A percentile compares a stretch with the other conserved stretches of the same genome.
Evolutionary conservation across 352 stramenopile genomes (phyloP).

Genomic region (Thalassiosira exigua): DNA sequence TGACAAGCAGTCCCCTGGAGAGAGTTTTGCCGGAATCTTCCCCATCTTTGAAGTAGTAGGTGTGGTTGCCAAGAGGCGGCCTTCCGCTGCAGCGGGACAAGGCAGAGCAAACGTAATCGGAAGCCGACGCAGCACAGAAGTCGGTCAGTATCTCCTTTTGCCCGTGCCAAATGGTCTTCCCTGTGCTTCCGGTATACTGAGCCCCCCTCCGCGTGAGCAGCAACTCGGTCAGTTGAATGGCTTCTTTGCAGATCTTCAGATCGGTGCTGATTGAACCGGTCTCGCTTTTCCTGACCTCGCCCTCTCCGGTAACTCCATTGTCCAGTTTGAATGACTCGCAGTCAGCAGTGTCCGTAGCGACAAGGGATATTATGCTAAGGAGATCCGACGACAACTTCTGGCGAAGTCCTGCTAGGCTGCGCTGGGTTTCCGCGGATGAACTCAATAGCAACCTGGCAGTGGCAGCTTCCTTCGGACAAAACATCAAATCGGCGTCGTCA

Average conservation of each 20-base stretch:
- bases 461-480: slow-evolving; percentile 79
- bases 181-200: slow-evolving; percentile 62
- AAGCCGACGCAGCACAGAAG: slow-evolving; percentile 61
- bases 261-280: slow-evolving; percentile 62
- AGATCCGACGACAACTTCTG: slow-evolving; percentile 63
- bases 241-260: slow-evolving; percentile 82
- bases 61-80: slow-evolving; percentile 6
- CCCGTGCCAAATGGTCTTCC: slow-evolving; percentile 76
- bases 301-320: slow-evolving; percentile 10
- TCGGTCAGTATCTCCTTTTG: slow-evolving; percentile 81
- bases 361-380: slow-evolving; percentile 66
- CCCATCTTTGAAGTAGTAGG: slow-evolving; percentile 77
- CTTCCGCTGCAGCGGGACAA: slow-evolving; percentile 32
- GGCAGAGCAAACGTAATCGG: slow-evolving; percentile 43
- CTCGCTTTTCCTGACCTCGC: slow-evolving; percentile 23
- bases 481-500: slow-evolving; percentile 39
- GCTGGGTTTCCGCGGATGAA: slow-evolving; percentile 47
- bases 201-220: slow-evolving; percentile 71
- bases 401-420: slow-evolving; percentile 57
- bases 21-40: slow-evolving; percentile 82
- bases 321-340: slow-evolving; percentile 40
- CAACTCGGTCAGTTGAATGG: slow-evolving; percentile 70
- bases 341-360: slow-evolving; percentile 74
- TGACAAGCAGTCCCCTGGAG: slow-evolving; percentile 70
- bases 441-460: slow-evolving; percentile 60